Evolutionary conservation across 2,329 filamentous ascomycete genomes (phyloP).

Genomic region (Saccharata proteae): DNA sequence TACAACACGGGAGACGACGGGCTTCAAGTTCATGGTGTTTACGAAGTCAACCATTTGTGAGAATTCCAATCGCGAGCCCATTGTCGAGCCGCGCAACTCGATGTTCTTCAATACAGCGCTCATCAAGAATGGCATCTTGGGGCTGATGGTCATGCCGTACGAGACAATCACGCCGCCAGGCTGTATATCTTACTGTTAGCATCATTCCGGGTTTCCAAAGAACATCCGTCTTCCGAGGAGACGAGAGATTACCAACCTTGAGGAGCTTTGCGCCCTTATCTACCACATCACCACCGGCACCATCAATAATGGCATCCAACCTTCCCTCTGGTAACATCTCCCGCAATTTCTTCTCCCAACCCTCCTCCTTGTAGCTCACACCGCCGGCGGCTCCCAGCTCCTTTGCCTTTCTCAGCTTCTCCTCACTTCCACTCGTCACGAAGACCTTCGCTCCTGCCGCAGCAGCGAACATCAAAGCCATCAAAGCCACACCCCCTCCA

Average conservation of each 20-base stretch:
- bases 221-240: neutral
- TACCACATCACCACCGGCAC: conserved; percentile 79
- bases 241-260: conserved; percentile 38
- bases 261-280: conserved; percentile 54
- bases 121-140: conserved; percentile 83
- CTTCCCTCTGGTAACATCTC: conserved; percentile 50
- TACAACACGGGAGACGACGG: conserved; percentile 63
- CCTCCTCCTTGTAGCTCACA: conserved; percentile 65
- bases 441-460: conserved; percentile 61
- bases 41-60: conserved; percentile 84
- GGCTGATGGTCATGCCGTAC: conserved; percentile 84
- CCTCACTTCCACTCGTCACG: conserved; percentile 62
- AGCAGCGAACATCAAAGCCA: conserved; percentile 67
- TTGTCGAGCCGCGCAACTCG: conserved; percentile 74
- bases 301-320: conserved; percentile 82
- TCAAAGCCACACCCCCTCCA: conserved; percentile 80
- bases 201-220: no score
- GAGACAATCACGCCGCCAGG: conserved; percentile 69
- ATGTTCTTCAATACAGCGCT: conserved; percentile 74
- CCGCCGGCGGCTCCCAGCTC: conserved; percentile 67
- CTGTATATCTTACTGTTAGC: no score
- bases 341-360: conserved; percentile 68
- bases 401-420: conserved; percentile 62
- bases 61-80: conserved; percentile 86
- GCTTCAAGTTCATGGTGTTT: conserved; percentile 55